Evolutionary conservation across 305 asterid genomes (phyloP).

Genomic region (Ajuga reptans): DNA sequence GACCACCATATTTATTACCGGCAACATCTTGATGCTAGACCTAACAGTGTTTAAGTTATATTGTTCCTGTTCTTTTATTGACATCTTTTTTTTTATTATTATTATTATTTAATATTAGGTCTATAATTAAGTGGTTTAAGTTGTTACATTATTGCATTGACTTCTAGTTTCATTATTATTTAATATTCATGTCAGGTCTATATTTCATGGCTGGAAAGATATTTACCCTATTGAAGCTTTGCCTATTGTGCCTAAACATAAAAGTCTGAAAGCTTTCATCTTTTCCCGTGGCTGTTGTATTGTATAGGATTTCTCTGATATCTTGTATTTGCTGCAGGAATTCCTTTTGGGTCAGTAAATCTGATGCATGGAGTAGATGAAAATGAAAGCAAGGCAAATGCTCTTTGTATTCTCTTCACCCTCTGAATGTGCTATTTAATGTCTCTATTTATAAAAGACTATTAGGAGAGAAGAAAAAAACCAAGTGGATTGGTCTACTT

Average conservation of each 20-base stretch:
- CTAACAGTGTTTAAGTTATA: not conserved
- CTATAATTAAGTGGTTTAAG: too few species aligned
- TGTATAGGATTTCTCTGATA: conserved; percentile 19
- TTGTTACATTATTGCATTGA: not conserved
- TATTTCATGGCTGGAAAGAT: not conserved
- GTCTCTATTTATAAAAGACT: conserved; percentile 1
- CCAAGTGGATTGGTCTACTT: not conserved
- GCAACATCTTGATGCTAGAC: conserved; percentile 1
- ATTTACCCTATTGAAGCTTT: not conserved
- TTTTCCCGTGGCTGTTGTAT: not conserved
- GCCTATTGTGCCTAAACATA: not conserved
- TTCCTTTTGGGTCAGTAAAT: conserved; percentile 96
- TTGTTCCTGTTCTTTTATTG: not conserved
- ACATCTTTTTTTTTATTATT: too few species aligned
- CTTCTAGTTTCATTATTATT: not conserved
- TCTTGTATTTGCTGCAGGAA: conserved; percentile 55
- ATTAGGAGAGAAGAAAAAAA: not conserved
- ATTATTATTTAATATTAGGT: too few species aligned
- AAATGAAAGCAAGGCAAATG: conserved; percentile 95
- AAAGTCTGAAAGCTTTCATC: not conserved
- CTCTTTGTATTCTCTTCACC: conserved; percentile 61
- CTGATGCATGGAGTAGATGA: conserved; percentile 89
- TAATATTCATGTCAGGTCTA: not conserved
- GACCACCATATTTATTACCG: not conserved
- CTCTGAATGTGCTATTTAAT: conserved; percentile 31